These are phyloP conservation scores for Emmonsiellopsis sp. DNA, from an alignment of 2,329 filamentous ascomycete genomes.

Conservation along the genomic window DNA sequence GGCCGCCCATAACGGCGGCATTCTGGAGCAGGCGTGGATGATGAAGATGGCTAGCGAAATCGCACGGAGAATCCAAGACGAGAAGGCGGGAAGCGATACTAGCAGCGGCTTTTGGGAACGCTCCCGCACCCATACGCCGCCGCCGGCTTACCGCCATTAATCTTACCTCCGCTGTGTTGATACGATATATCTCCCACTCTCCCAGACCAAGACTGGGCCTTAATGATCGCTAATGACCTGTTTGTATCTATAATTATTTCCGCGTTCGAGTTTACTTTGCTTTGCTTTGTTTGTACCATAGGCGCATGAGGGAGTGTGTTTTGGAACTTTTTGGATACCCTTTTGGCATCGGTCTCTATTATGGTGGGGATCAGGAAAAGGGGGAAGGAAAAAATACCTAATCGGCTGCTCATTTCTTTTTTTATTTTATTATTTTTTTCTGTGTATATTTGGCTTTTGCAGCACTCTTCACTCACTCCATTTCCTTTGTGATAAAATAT, in stretches of 20 bases:
- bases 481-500: background rate
- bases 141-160: constrained; percentile 37
- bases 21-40: constrained; percentile 39
- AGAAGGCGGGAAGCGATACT: constrained; percentile 48
- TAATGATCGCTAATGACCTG: background rate
- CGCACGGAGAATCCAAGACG: constrained; percentile 71
- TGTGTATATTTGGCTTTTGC: background rate
- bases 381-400: background rate
- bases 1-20: constrained; percentile 17
- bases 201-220: too few relatives aligned
- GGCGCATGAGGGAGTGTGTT: background rate
- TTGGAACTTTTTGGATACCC: background rate
- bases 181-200: too few relatives aligned
- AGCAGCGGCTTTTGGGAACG: constrained; percentile 29
- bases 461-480: background rate
- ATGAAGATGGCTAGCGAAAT: constrained; percentile 83
- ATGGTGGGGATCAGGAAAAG: background rate
- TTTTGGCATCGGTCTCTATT: background rate
- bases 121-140: constrained; percentile 29
- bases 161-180: too few relatives aligned
- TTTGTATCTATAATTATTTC: background rate
- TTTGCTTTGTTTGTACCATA: constrained; percentile 2
- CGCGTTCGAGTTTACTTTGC: background rate
- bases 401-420: too few relatives aligned
- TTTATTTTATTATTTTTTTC: too few relatives aligned